Conservation (phyloP, 2,329 filamentous ascomycete genomes). For the Chrysoporthe puriensis region DNA sequence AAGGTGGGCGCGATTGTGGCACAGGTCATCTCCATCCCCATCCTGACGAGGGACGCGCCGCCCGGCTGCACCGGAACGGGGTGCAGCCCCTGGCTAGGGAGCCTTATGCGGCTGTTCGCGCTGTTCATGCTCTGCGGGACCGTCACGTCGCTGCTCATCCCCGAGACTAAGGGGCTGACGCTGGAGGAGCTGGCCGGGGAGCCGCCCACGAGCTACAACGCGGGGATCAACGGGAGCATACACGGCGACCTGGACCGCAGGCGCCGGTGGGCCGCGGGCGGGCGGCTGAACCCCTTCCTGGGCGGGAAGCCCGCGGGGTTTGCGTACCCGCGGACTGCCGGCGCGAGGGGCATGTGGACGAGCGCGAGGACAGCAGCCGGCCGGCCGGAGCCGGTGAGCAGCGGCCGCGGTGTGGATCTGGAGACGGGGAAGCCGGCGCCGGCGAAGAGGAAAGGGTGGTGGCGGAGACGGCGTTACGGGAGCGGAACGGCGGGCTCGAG, state of each 20-base stretch:
- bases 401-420: constrained; percentile 35
- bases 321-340: constrained; percentile 43
- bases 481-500: constrained; percentile 8
- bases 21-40: constrained; percentile 66
- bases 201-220: constrained; percentile 61
- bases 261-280: constrained; percentile 17
- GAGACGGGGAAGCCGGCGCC: constrained; percentile 23
- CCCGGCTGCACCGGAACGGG: constrained; percentile 50
- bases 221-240: constrained; percentile 55
- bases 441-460: constrained; percentile 27
- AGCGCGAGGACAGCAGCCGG: constrained; percentile 33
- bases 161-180: constrained; percentile 75
- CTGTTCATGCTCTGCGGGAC: constrained; percentile 79
- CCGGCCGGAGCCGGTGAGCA: constrained; percentile 47
- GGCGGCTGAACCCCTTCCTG: constrained; percentile 50
- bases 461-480: constrained; percentile 30
- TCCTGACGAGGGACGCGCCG: constrained; percentile 60
- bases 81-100: constrained; percentile 66
- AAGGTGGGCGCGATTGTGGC: constrained; percentile 72
- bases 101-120: constrained; percentile 77
- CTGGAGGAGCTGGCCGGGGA: constrained; percentile 73
- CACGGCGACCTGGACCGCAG: constrained; percentile 35
- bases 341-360: constrained; percentile 34
- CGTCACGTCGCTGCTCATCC: constrained; percentile 71
- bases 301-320: constrained; percentile 59